These are phyloP conservation scores for Naegleria gruberi DNA, from an alignment of 208 protist species.

Conservation along the genomic window DNA sequence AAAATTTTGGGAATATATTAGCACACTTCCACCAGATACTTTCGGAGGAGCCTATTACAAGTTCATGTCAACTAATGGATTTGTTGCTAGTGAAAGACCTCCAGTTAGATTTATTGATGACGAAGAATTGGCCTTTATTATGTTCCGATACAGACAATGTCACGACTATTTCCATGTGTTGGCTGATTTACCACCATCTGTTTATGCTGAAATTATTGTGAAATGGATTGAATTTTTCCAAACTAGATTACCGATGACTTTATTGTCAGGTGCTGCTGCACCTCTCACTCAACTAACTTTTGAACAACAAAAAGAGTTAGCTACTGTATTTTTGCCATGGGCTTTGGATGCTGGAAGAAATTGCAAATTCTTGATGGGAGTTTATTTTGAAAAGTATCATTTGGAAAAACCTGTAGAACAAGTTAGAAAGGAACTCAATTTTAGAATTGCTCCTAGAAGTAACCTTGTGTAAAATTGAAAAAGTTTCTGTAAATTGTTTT, in stretches of 20 bases:
- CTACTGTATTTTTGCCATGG: background rate
- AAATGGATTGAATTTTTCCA: conserved; percentile 52
- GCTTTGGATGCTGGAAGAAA: background rate
- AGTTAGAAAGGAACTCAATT: background rate
- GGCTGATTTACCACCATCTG: conserved; percentile 28
- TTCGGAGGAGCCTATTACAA: conserved; percentile 47
- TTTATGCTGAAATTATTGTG: conserved; percentile 43
- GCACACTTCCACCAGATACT: conserved; percentile 31
- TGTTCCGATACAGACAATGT: conserved; percentile 52
- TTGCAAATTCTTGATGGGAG: background rate
- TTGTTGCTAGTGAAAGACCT: conserved; percentile 41
- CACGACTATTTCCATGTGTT: conserved; percentile 60
- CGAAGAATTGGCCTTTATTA: conserved; percentile 53
- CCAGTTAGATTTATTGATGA: conserved; percentile 56
- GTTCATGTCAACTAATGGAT: conserved; percentile 39
- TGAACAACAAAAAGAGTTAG: background rate
- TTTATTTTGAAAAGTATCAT: conserved; percentile 20
- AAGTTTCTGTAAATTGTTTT: too few species aligned
- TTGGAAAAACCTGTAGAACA: background rate
- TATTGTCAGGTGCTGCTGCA: background rate
- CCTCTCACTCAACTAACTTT: background rate
- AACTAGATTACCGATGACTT: conserved; percentile 48
- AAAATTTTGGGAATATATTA: conserved; percentile 28
- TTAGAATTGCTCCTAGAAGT: conserved; percentile 7
- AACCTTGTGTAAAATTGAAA: background rate